Percentiles rank a stretch among this genome's conserved stretches.
Conservation (phyloP, 176 grass and related monocot species). For the maize (Zea mays) region DNA sequence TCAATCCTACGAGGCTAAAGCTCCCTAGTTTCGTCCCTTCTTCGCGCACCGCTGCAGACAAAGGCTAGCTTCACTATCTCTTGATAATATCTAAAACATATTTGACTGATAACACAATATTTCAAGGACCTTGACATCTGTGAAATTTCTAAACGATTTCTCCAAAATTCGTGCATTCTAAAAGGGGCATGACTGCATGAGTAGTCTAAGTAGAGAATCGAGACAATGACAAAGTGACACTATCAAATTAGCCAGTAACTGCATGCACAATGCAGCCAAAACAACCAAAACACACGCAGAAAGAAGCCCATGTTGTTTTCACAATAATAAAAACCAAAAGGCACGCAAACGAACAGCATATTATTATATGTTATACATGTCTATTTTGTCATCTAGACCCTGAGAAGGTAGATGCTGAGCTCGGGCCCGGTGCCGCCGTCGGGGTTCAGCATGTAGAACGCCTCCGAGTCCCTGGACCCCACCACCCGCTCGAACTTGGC, state of each 20-base stretch:
- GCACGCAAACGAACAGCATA: not conserved
- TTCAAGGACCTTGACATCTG: too few species aligned
- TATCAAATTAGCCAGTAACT: not conserved
- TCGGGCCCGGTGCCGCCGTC: slow-evolving; percentile 62
- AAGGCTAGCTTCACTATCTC: too few species aligned
- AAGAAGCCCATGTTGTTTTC: not conserved
- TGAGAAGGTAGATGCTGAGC: slow-evolving; percentile 80
- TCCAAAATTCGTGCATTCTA: too few species aligned
- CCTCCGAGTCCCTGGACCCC: slow-evolving; percentile 70
- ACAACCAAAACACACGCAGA: not conserved
- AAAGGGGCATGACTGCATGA: too few species aligned
- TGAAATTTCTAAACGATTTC: too few species aligned
- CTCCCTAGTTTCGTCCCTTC: too few species aligned
- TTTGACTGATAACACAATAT: too few species aligned
- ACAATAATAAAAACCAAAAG: not conserved
- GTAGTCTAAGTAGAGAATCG: too few species aligned
- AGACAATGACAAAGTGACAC: not conserved
- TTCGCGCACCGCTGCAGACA: too few species aligned
- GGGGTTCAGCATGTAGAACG: slow-evolving; percentile 84
- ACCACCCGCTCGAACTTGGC: slow-evolving; percentile 84
- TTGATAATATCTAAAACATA: too few species aligned
- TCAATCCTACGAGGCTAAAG: too few species aligned
- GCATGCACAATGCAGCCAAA: not conserved
- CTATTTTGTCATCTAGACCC: slow-evolving; percentile 27
- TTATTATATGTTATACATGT: not conserved